Conservation (phyloP, 768 basidiomycete genomes). For the Dacryopinax primogenitus region DNA sequence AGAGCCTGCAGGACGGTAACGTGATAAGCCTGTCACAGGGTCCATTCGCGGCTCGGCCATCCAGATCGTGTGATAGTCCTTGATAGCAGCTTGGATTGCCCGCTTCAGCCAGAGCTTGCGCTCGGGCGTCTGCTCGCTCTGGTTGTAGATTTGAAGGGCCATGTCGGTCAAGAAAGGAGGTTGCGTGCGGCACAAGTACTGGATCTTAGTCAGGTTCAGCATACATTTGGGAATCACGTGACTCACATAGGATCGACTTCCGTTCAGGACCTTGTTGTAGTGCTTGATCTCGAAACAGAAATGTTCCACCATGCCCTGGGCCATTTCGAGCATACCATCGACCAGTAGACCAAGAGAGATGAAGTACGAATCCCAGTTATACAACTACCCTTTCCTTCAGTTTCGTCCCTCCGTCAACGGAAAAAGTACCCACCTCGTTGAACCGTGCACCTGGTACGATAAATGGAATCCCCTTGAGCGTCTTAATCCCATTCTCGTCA, state of each 20-base stretch:
- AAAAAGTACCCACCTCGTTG: slow-evolving; percentile 53
- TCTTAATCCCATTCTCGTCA: slow-evolving; percentile 62
- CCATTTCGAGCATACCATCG: slow-evolving; percentile 86
- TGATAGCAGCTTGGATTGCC: slow-evolving; percentile 94
- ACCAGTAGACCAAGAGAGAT: slow-evolving; percentile 87
- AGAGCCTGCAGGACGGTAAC: slow-evolving; percentile 83
- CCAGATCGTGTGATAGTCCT: slow-evolving; percentile 98
- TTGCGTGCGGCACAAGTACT: slow-evolving; percentile 89
- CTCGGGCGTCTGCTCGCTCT: slow-evolving; percentile 68
- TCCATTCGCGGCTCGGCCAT: slow-evolving; percentile 89
- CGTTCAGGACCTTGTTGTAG: slow-evolving; percentile 85
- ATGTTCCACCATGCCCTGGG: slow-evolving; percentile 96
- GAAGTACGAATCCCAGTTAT: slow-evolving; percentile 95
- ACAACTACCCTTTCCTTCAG: slow-evolving; percentile 39
- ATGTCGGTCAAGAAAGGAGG: slow-evolving; percentile 98
- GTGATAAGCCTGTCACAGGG: slow-evolving; percentile 83
- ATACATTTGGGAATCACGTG: background rate
- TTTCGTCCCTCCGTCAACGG: background rate
- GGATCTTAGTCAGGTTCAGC: slow-evolving; percentile 25
- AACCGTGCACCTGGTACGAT: slow-evolving; percentile 92
- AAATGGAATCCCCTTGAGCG: slow-evolving; percentile 88
- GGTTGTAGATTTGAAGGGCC: slow-evolving; percentile 95
- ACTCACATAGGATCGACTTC: slow-evolving; percentile 60
- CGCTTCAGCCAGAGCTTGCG: slow-evolving; percentile 89
- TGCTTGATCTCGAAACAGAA: slow-evolving; percentile 99